A percentile compares a stretch with the other conserved stretches of the same genome.
These are phyloP conservation scores for Pseudocercospora cruenta DNA, from an alignment of 2,329 filamentous ascomycete genomes.

Conservation along the genomic window DNA sequence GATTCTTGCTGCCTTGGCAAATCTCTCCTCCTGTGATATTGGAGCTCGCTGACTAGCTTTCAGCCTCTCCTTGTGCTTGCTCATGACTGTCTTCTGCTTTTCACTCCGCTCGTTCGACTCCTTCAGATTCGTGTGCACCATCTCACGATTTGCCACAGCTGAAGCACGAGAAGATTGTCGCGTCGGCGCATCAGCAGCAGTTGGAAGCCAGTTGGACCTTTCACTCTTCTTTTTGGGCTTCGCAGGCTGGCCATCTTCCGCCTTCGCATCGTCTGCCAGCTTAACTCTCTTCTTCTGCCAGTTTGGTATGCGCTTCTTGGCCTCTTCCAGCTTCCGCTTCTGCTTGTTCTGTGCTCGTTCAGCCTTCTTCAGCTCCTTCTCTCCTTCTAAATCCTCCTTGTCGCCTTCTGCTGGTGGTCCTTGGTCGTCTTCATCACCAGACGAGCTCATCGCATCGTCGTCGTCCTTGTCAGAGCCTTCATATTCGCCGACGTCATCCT, in stretches of 20 bases:
- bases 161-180: conserved; percentile 65
- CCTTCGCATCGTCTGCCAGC: conserved; percentile 45
- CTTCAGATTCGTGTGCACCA: conserved; percentile 69
- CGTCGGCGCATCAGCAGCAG: conserved; percentile 62
- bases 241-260: conserved; percentile 30
- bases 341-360: conserved; percentile 72
- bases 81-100: conserved; percentile 69
- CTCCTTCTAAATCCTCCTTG: conserved; percentile 77
- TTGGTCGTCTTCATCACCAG: conserved; percentile 75
- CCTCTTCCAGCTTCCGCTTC: conserved; percentile 80
- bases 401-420: conserved; percentile 49
- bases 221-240: conserved; percentile 70
- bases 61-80: conserved; percentile 59
- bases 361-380: conserved; percentile 80
- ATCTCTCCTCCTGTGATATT: conserved; percentile 82
- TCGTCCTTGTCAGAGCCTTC: conserved; percentile 51
- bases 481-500: conserved; percentile 51
- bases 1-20: conserved; percentile 54
- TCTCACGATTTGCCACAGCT: conserved; percentile 63
- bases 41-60: conserved; percentile 77
- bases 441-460: conserved; percentile 82
- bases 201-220: conserved; percentile 70
- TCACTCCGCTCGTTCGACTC: conserved; percentile 65
- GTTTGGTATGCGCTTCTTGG: conserved; percentile 63
- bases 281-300: conserved; percentile 68